These are phyloP conservation scores for Tephrocybe sp. DNA, from an alignment of 768 basidiomycete genomes.

Conservation along the genomic window DNA sequence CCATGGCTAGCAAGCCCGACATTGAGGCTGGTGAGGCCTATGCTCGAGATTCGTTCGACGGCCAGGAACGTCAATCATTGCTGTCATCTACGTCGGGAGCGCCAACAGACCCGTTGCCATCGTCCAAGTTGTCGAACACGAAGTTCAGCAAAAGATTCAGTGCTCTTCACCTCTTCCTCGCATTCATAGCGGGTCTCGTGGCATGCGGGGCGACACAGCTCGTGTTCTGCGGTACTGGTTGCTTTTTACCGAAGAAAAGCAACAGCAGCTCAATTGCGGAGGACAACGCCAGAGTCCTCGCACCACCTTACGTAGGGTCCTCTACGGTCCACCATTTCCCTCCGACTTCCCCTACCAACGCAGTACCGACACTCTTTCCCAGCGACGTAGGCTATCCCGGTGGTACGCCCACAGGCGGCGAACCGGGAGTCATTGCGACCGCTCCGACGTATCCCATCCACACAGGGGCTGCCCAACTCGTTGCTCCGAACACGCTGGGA, in stretches of 20 bases:
- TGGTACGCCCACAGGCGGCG: constrained; percentile 75
- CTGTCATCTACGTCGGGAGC: constrained; percentile 23
- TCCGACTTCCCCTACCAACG: constrained; percentile 74
- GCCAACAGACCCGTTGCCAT: constrained; percentile 1
- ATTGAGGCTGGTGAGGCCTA: constrained; percentile 20
- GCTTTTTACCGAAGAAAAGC: not conserved
- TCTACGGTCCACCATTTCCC: constrained; percentile 69
- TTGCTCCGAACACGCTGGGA: constrained; percentile 35
- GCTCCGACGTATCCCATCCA: constrained; percentile 80
- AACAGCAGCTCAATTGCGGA: not conserved
- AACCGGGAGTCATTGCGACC: constrained; percentile 68
- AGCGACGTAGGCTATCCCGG: constrained; percentile 76
- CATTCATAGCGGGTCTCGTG: not conserved
- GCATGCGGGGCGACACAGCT: not conserved
- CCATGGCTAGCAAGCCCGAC: constrained; percentile 18
- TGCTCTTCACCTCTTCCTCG: not conserved
- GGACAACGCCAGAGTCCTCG: constrained; percentile 28
- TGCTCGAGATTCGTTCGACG: constrained; percentile 14
- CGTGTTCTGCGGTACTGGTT: not conserved
- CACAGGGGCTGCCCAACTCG: constrained; percentile 62
- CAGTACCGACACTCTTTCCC: constrained; percentile 70
- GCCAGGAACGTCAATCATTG: constrained; percentile 33
- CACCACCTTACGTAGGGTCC: constrained; percentile 70
- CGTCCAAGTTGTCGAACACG: constrained; percentile 14
- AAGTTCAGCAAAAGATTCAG: too few species aligned